Conservation (phyloP, 176 grass and related monocot species). For the Microstegium vimineum region DNA sequence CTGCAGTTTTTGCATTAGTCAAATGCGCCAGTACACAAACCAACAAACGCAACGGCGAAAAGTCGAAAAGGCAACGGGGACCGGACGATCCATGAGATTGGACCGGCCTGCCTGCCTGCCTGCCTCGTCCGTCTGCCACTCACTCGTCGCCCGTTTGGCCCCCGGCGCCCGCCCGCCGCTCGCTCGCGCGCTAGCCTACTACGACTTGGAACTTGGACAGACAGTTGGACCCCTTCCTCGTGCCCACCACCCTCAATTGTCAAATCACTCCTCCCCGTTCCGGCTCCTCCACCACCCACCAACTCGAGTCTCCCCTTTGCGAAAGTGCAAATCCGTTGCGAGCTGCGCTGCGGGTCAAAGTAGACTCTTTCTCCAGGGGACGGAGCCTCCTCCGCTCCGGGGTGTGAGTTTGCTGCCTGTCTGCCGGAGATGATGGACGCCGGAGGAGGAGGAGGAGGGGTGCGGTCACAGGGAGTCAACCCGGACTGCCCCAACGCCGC, state of each 20-base stretch:
- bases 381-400: background rate
- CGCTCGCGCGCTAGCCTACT: background rate
- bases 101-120: background rate
- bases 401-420: background rate
- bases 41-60: background rate
- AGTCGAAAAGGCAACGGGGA: background rate
- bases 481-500: slow-evolving; percentile 56
- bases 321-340: background rate
- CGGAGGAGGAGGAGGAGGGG: slow-evolving; percentile 1
- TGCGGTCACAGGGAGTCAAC: slow-evolving; percentile 29
- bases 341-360: background rate
- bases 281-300: background rate
- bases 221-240: background rate
- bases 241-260: background rate
- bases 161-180: too few species aligned
- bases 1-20: background rate
- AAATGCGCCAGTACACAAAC: background rate
- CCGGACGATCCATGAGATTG: slow-evolving; percentile 5
- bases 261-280: background rate
- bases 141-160: background rate
- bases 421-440: slow-evolving; percentile 25
- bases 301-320: background rate
- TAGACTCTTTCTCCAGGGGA: background rate
- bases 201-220: slow-evolving; percentile 19
- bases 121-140: background rate